phyloP scores from a whole-genome alignment of 352 stramenopile species.

The Phytophthora parvispora region DNA sequence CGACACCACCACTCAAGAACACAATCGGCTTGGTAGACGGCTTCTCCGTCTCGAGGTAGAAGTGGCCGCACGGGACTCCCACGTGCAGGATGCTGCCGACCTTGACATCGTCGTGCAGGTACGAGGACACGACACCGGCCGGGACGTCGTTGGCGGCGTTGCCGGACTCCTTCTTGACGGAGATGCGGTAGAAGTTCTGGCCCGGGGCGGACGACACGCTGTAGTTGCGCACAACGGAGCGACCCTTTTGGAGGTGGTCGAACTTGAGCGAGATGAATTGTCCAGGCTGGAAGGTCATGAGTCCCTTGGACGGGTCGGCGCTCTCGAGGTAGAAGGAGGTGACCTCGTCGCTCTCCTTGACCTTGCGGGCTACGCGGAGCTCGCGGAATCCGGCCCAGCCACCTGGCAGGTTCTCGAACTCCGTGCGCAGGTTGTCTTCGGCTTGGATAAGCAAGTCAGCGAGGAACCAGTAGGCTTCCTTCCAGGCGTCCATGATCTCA shows the following conservation, averaged over 20 bases:
- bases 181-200: constrained; percentile 61
- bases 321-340: constrained; percentile 69
- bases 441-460: constrained; percentile 71
- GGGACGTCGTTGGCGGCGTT: constrained; percentile 31
- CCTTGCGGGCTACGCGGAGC: constrained; percentile 64
- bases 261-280: constrained; percentile 73
- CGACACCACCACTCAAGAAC: constrained; percentile 68
- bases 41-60: constrained; percentile 44
- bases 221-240: constrained; percentile 69
- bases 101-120: constrained; percentile 64
- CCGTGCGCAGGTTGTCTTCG: constrained; percentile 54
- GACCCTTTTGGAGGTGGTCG: constrained; percentile 43
- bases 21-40: constrained; percentile 57
- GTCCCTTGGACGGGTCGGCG: constrained; percentile 32
- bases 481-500: constrained; percentile 69
- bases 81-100: constrained; percentile 63
- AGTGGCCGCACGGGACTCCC: constrained; percentile 63
- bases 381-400: constrained; percentile 72
- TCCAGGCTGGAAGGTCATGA: constrained; percentile 59
- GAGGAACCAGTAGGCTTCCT: constrained; percentile 65
- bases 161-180: constrained; percentile 63
- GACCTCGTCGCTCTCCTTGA: constrained; percentile 57
- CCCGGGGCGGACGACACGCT: constrained; percentile 51
- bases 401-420: constrained; percentile 36
- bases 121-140: constrained; percentile 59